Percentiles rank a stretch among this genome's conserved stretches.
phyloP scores from a whole-genome alignment of 306 rosid species.

The Castanospermum australe region DNA sequence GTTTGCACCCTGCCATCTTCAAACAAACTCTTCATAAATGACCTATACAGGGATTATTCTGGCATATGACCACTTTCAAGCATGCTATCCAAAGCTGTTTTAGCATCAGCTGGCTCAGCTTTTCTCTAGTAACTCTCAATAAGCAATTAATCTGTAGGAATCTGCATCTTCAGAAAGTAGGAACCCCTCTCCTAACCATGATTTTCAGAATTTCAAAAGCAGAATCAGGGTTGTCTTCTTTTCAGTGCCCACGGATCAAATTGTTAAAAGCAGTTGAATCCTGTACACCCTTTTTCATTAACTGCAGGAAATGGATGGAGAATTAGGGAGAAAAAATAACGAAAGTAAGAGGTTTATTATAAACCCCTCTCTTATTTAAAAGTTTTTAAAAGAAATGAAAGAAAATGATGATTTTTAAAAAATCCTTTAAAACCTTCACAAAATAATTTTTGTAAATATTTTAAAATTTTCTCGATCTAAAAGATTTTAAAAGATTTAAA shows the following conservation, averaged over 20 bases:
- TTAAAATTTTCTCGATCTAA: too few species aligned
- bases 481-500: too few species aligned
- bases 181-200: constrained; percentile 80
- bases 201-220: constrained; percentile 81
- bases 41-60: constrained; percentile 63
- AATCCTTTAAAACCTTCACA: too few species aligned
- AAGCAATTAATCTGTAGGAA: constrained; percentile 68
- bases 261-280: constrained; percentile 76
- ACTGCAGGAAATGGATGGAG: constrained; percentile 81
- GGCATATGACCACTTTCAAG: constrained; percentile 79
- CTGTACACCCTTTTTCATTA: constrained; percentile 79
- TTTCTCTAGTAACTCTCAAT: constrained; percentile 74
- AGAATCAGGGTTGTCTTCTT: constrained; percentile 84
- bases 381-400: too few species aligned
- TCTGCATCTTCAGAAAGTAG: constrained; percentile 72
- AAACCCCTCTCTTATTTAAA: too few species aligned
- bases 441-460: too few species aligned
- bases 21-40: constrained; percentile 75
- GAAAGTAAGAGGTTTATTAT: too few species aligned
- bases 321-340: too few species aligned
- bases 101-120: constrained; percentile 91
- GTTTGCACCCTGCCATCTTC: constrained; percentile 89
- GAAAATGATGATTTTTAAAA: too few species aligned
- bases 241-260: constrained; percentile 77
- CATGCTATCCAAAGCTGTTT: constrained; percentile 84